These are phyloP conservation scores for Dothideomycetes sp. DNA, from an alignment of 2,329 filamentous ascomycete genomes.

Conservation along the genomic window DNA sequence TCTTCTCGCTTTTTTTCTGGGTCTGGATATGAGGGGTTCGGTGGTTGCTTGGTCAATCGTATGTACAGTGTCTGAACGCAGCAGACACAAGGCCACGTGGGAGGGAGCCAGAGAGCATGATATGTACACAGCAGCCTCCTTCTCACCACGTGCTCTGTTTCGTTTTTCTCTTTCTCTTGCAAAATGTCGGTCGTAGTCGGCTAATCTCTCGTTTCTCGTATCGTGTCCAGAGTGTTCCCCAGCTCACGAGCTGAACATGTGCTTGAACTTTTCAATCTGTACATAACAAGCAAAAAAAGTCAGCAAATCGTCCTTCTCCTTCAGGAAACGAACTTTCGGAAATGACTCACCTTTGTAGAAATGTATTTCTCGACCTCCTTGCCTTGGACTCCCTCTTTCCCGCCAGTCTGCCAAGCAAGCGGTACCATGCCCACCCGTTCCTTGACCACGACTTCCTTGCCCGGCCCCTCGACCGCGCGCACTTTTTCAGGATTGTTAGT, in stretches of 20 bases:
- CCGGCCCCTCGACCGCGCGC: conserved; percentile 82
- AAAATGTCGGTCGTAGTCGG: too few relatives aligned
- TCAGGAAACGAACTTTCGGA: neutral
- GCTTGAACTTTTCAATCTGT: conserved; percentile 44
- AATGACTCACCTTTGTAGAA: conserved; percentile 68
- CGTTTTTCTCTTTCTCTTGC: too few relatives aligned
- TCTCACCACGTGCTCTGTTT: too few relatives aligned
- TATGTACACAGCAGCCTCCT: too few relatives aligned
- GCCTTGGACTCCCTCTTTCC: conserved; percentile 69
- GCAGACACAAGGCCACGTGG: too few relatives aligned
- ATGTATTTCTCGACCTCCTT: conserved; percentile 89
- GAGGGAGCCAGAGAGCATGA: too few relatives aligned
- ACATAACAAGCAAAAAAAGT: conserved; percentile 2
- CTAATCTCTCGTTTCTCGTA: too few relatives aligned
- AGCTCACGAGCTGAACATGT: conserved; percentile 33
- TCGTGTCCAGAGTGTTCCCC: too few relatives aligned
- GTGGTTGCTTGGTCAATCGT: too few relatives aligned
- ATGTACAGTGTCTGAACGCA: too few relatives aligned
- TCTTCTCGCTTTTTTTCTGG: too few relatives aligned
- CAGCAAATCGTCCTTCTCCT: conserved; percentile 6
- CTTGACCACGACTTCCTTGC: conserved; percentile 73
- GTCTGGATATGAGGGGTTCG: too few relatives aligned
- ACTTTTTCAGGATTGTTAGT: conserved; percentile 99
- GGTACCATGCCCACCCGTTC: conserved; percentile 95
- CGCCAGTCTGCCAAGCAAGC: conserved; percentile 74